Evolutionary conservation across 2,329 filamentous ascomycete genomes (phyloP), one percentile per base, ranked within the genome.

Genomic region (Epichloe coenophiala): DNA sequence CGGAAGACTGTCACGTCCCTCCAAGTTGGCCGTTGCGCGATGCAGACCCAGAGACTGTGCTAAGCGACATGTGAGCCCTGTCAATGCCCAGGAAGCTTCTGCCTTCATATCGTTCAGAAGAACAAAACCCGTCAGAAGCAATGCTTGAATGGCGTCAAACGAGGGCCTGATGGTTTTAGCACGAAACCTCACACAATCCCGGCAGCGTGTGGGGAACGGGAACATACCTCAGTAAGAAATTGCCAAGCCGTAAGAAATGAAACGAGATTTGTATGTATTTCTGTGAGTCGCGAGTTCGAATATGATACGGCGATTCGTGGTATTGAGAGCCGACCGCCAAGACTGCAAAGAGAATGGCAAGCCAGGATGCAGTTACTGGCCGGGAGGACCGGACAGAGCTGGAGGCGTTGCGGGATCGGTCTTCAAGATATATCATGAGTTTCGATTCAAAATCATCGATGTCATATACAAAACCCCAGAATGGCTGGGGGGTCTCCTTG

Each of bases 51-150:
- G 67, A 0, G 80, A 82, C 59, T 83, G 79, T 0, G 80, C 80
- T n/a, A 84, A 69, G 27, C 80, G 73, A 54, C 79, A 82, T 0
- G 80, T 82, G 43, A 83, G 71, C 1, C 80, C 80, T 47, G 81
- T 72, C 49, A 84, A 62, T 0, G 80, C 80, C 80, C 80, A 84
- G 0, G 80, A 83, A 0, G 78, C 80, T 58, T 84, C 80, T 1
- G 80, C 80, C 59, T 83, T 83, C 80, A 84, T 84, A 53, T 84
- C 80, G 56, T 84, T 84, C 27, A 83, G 67, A 2, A 84, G 67
- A 2, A 81, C 79, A 54, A 83, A 83, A 33, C 78, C 75, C 4
- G 78, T 78, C 42, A 84, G 71, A 1, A 84, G 67, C 40, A 84
- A 65, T 1, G 80, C 80, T 60, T 84, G 80, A 27, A 84, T 79